A percentile compares a stretch with the other conserved stretches of the same genome.
phyloP scores from a whole-genome alignment of 306 rosid genomes.

The Malus sylvestris region DNA sequence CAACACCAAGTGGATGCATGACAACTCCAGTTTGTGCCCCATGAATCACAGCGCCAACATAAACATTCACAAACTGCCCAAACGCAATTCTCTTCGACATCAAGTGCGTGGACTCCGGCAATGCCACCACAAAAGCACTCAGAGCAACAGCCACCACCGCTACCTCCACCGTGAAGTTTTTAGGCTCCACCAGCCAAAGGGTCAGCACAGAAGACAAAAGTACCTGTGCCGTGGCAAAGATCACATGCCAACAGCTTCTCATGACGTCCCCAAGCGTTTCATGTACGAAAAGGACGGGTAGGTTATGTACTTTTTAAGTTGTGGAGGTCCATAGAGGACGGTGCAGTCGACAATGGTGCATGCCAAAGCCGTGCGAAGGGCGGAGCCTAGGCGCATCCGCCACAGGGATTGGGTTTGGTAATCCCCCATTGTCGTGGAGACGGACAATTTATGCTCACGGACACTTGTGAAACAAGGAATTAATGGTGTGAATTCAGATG shows the following conservation, averaged over 20 bases:
- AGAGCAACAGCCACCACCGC: constrained; percentile 35
- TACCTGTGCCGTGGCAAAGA: constrained; percentile 39
- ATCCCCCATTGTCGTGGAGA: not conserved
- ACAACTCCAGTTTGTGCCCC: too few species aligned
- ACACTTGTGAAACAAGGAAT: not conserved
- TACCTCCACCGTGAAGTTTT: constrained; percentile 5
- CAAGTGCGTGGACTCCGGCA: constrained; percentile 53
- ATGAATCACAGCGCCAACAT: constrained; percentile 36
- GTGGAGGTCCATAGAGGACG: constrained; percentile 40
- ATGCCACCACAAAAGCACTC: constrained; percentile 46
- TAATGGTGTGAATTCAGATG: not conserved
- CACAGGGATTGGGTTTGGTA: constrained; percentile 19
- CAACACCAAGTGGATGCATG: too few species aligned
- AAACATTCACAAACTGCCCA: constrained; percentile 67
- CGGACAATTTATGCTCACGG: not conserved
- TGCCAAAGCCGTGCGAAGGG: constrained; percentile 56
- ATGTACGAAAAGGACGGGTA: constrained; percentile 58
- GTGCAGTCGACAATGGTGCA: constrained; percentile 56
- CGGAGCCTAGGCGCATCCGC: constrained; percentile 38
- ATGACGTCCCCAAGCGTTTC: constrained; percentile 58
- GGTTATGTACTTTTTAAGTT: constrained; percentile 26
- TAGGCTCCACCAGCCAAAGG: constrained; percentile 46
- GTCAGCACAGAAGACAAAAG: constrained; percentile 26
- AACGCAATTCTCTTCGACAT: constrained; percentile 57
- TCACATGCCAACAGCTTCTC: constrained; percentile 47